These are phyloP conservation scores for Picea glauca DNA, from an alignment of 75 land plant genomes.

Conservation along the genomic window DNA sequence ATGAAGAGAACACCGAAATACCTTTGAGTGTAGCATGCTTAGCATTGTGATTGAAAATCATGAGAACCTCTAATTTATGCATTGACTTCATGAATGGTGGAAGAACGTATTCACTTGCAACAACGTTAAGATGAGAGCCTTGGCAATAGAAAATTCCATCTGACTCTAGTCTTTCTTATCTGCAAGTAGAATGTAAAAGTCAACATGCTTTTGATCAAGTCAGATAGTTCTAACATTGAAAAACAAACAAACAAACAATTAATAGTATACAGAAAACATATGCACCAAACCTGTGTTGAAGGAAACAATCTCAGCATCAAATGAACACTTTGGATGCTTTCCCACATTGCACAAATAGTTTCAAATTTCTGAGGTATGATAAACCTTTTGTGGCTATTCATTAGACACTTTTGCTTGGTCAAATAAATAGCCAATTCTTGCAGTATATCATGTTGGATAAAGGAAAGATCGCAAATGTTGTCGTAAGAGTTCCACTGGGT, in stretches of 20 bases:
- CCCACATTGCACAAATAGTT: slow-evolving; percentile 28
- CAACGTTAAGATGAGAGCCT: slow-evolving; percentile 56
- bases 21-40: slow-evolving; percentile 26
- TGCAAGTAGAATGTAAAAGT: background rate
- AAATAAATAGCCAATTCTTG: slow-evolving; percentile 55
- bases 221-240: background rate
- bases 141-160: slow-evolving; percentile 51
- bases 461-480: slow-evolving; percentile 32
- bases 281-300: slow-evolving; percentile 48
- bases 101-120: slow-evolving; percentile 38
- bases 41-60: slow-evolving; percentile 31
- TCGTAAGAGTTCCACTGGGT: background rate
- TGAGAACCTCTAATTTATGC: slow-evolving; percentile 47
- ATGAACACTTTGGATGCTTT: slow-evolving; percentile 25
- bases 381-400: slow-evolving; percentile 28
- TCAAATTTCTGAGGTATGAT: slow-evolving; percentile 44
- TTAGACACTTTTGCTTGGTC: slow-evolving; percentile 1
- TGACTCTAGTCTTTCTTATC: slow-evolving; percentile 37
- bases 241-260: background rate
- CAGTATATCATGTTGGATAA: slow-evolving; percentile 57
- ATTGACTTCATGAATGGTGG: slow-evolving; percentile 51
- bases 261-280: background rate
- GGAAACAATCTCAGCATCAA: slow-evolving; percentile 55
- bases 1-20: slow-evolving; percentile 25
- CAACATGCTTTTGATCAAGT: background rate